Evolutionary conservation across 2,329 filamentous ascomycete genomes (phyloP).

Genomic region (Fusarium burgessii): DNA sequence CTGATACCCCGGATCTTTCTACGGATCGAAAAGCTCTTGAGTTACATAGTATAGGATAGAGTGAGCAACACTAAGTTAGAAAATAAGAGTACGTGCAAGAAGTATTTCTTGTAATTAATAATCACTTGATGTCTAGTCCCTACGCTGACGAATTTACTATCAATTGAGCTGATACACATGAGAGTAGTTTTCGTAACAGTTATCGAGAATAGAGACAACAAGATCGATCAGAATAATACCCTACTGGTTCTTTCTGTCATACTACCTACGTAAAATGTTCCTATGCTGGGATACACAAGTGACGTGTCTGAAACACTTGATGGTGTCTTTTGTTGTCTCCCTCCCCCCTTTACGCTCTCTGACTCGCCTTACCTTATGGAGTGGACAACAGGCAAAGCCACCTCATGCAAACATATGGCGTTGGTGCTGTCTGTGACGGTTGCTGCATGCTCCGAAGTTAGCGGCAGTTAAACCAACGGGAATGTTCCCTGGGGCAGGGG

Average conservation of each 20-base stretch:
- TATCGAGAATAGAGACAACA: slow-evolving; percentile 16
- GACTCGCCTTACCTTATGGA: slow-evolving; percentile 1
- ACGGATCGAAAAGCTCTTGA: slow-evolving; percentile 12
- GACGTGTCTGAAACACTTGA: slow-evolving; percentile 16
- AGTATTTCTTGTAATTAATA: not conserved
- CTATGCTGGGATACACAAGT: slow-evolving; percentile 4
- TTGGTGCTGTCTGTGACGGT: slow-evolving; percentile 36
- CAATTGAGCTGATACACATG: not conserved
- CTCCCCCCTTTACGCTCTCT: not conserved
- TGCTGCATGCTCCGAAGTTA: slow-evolving; percentile 32
- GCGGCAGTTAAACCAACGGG: slow-evolving; percentile 31
- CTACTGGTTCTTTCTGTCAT: not conserved
- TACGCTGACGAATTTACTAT: not conserved
- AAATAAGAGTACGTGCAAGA: slow-evolving; percentile 3
- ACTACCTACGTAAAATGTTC: not conserved
- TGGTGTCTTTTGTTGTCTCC: slow-evolving; percentile 1
- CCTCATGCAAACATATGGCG: slow-evolving; percentile 30
- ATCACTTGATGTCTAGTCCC: not conserved
- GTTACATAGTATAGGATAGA: slow-evolving; percentile 20
- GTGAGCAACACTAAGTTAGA: slow-evolving; percentile 11
- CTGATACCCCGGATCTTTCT: slow-evolving; percentile 35
- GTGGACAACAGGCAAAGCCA: slow-evolving; percentile 10
- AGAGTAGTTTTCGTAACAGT: no score
- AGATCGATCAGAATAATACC: not conserved
- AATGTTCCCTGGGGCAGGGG: slow-evolving; percentile 12